Conservation (phyloP, 164 flowering plant species). For the Vitis riparia region DNA sequence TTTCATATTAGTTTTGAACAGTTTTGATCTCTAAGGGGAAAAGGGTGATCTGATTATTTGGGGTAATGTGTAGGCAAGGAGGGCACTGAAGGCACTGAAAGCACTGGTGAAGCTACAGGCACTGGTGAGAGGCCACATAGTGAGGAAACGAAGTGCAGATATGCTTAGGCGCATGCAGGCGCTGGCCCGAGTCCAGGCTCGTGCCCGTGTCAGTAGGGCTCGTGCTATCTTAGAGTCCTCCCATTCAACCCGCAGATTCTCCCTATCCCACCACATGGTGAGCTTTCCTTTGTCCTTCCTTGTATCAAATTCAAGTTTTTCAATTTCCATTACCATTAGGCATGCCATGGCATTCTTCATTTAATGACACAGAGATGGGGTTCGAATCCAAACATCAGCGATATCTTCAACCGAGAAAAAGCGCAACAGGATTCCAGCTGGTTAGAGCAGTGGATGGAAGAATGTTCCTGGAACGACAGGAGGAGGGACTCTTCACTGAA, state of each 20-base stretch:
- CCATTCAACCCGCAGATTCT: constrained; percentile 26
- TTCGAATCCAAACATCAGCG: constrained; percentile 38
- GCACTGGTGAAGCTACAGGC: constrained; percentile 94
- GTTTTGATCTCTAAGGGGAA: too few relatives aligned
- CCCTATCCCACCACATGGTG: constrained; percentile 32
- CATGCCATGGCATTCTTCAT: not conserved
- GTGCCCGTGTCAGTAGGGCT: constrained; percentile 63
- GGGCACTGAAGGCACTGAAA: constrained; percentile 83
- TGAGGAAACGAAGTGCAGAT: constrained; percentile 73
- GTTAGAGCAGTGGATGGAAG: constrained; percentile 61
- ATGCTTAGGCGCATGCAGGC: constrained; percentile 84
- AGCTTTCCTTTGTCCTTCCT: constrained; percentile 5
- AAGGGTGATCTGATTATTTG: constrained; percentile 3
- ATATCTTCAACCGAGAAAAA: constrained; percentile 19
- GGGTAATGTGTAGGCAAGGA: constrained; percentile 65
- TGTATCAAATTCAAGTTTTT: too few relatives aligned
- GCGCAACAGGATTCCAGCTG: constrained; percentile 30
- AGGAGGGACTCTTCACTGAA: constrained; percentile 17
- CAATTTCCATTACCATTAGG: not conserved
- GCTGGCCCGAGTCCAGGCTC: constrained; percentile 74
- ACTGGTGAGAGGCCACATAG: constrained; percentile 83
- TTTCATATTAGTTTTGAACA: not conserved
- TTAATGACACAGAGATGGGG: constrained; percentile 41
- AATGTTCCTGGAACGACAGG: constrained; percentile 24
- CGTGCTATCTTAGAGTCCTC: constrained; percentile 27